These are phyloP conservation scores for Verticillium isaacii DNA, from an alignment of 2,329 filamentous ascomycete species.

Conservation along the genomic window DNA sequence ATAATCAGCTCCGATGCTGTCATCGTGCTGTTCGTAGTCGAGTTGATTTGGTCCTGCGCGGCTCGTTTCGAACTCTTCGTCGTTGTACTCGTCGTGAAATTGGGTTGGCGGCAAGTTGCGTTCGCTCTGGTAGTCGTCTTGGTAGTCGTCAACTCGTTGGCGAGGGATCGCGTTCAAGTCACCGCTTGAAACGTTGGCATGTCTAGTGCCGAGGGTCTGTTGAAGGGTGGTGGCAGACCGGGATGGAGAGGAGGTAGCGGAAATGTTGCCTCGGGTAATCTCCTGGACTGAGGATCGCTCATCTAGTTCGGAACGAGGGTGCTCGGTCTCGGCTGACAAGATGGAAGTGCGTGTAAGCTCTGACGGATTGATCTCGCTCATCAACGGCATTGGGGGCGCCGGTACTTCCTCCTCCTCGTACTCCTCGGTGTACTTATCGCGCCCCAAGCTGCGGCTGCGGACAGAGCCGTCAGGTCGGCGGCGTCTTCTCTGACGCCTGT, in stretches of 20 bases:
- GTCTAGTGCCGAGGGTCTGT: conserved; percentile 61
- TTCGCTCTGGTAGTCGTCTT: conserved; percentile 27
- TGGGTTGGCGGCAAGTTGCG: background rate
- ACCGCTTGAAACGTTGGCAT: conserved; percentile 58
- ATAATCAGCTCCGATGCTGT: conserved; percentile 30
- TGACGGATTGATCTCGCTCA: conserved; percentile 80
- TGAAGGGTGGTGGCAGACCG: conserved; percentile 43
- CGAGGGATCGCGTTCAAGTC: conserved; percentile 52
- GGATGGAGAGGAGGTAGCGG: conserved; percentile 33
- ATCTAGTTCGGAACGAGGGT: conserved; percentile 63
- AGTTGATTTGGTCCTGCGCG: background rate
- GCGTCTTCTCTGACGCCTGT: conserved; percentile 47
- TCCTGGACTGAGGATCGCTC: conserved; percentile 58
- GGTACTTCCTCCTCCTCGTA: conserved; percentile 54
- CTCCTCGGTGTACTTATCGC: conserved; percentile 42
- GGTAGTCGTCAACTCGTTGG: conserved; percentile 40
- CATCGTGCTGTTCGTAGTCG: background rate
- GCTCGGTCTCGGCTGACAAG: conserved; percentile 72
- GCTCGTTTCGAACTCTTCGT: conserved; percentile 26
- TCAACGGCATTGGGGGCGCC: conserved; percentile 76
- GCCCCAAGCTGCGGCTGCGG: conserved; percentile 36
- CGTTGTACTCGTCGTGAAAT: conserved; percentile 34
- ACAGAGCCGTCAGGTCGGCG: conserved; percentile 44
- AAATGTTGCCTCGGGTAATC: conserved; percentile 50
- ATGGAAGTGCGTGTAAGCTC: conserved; percentile 87